A percentile compares a stretch with the other conserved stretches of the same genome.
phyloP scores from a whole-genome alignment of 371 early-diverging fungal genomes.

The Mucor indicus region DNA sequence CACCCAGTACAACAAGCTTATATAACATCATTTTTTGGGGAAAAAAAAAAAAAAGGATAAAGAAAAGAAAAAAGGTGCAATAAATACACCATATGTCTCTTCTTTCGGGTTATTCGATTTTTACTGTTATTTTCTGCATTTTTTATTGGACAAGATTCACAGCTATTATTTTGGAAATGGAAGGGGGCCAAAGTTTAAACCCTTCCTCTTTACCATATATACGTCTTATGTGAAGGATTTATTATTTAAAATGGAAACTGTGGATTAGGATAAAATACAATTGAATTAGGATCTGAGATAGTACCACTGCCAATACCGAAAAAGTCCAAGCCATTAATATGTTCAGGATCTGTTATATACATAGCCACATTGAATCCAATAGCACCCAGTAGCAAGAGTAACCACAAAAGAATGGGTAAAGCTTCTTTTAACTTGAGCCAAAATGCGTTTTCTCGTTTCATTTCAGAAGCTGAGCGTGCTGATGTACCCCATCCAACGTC shows the following conservation, averaged over 20 bases:
- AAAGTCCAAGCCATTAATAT: conserved; percentile 10
- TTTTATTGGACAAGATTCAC: no score
- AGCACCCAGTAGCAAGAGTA: conserved; percentile 27
- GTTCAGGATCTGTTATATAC: conserved; percentile 21
- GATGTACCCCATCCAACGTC: conserved; percentile 64
- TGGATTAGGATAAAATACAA: conserved; percentile 43
- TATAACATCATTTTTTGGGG: conserved; percentile 37
- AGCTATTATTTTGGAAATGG: no score
- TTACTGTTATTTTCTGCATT: no score
- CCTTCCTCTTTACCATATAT: no score
- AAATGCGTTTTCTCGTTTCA: conserved; percentile 33
- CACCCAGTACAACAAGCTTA: conserved; percentile 31
- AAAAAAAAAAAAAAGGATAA: no score
- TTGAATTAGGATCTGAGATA: conserved; percentile 27
- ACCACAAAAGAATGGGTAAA: conserved; percentile 39
- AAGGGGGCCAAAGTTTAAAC: no score
- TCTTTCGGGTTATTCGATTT: no score
- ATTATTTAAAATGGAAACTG: no score
- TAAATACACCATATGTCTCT: no score
- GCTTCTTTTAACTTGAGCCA: conserved; percentile 38
- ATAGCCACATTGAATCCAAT: conserved; percentile 28
- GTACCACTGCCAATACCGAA: conserved; percentile 7
- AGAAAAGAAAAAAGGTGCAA: no score
- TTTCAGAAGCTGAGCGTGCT: conserved; percentile 43
- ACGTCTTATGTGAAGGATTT: no score